phyloP scores from a whole-genome alignment of 805 yeast species.

The Blastobotrys chiropterorum region DNA sequence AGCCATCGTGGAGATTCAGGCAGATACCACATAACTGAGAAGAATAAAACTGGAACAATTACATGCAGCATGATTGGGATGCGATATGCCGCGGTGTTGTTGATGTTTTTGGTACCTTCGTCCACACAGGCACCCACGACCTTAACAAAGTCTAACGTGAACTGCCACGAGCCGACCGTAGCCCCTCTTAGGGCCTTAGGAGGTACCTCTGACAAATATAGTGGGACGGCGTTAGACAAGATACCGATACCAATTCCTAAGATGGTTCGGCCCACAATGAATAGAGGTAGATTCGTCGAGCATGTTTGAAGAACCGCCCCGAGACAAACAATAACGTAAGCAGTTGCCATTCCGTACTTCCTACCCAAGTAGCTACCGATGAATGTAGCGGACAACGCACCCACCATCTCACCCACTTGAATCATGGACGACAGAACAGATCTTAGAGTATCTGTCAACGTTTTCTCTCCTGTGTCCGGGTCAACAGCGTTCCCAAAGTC shows the following conservation, averaged over 20 bases:
- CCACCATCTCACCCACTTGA: constrained; percentile 57
- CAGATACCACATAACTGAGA: constrained; percentile 44
- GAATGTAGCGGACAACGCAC: constrained; percentile 53
- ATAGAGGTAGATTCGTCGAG: constrained; percentile 50
- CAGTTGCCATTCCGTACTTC: constrained; percentile 47
- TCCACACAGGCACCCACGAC: constrained; percentile 67
- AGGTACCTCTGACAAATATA: constrained; percentile 72
- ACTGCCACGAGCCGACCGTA: constrained; percentile 61
- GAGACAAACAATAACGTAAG: constrained; percentile 45
- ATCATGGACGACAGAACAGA: constrained; percentile 8
- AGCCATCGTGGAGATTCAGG: constrained; percentile 83
- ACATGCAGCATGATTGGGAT: constrained; percentile 23
- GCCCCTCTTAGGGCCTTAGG: constrained; percentile 57
- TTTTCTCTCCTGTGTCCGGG: constrained; percentile 2
- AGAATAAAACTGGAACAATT: constrained; percentile 33
- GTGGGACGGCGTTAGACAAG: constrained; percentile 46
- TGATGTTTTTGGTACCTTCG: constrained; percentile 54
- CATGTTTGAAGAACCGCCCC: constrained; percentile 16
- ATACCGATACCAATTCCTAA: constrained; percentile 27
- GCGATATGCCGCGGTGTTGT: constrained; percentile 43
- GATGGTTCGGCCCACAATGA: constrained; percentile 59
- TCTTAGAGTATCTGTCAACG: background rate
- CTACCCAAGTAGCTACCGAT: constrained; percentile 56
- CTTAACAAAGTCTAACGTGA: constrained; percentile 60
- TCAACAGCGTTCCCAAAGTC: constrained; percentile 6